A percentile compares a stretch with the other conserved stretches of the same genome.
Evolutionary conservation across 2,329 filamentous ascomycete genomes (phyloP).

Genomic region (Chrysosporium keratinophilum): DNA sequence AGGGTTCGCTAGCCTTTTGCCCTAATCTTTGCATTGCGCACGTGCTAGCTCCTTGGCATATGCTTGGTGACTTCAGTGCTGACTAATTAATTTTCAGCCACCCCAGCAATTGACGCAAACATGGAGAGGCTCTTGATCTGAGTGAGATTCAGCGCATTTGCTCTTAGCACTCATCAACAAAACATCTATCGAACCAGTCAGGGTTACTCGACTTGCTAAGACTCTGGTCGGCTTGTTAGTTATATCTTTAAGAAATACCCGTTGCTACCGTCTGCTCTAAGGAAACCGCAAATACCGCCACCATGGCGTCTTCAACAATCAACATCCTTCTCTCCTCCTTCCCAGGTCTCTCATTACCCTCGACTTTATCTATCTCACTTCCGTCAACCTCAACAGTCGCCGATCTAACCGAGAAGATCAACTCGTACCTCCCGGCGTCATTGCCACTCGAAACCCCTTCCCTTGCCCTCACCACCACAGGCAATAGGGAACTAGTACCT

Average conservation of each 20-base stretch:
- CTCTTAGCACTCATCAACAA: neutral
- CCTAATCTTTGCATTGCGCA: slow-evolving; percentile 11
- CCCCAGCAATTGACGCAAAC: neutral
- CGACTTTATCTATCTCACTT: slow-evolving; percentile 71
- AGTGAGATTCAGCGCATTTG: neutral
- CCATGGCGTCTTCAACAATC: slow-evolving; percentile 37
- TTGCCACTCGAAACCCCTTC: slow-evolving; percentile 40
- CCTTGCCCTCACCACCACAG: slow-evolving; percentile 71
- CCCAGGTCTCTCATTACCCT: slow-evolving; percentile 66
- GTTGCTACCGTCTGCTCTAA: neutral
- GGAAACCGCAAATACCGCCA: neutral
- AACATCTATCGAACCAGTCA: no score
- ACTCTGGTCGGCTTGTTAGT: no score
- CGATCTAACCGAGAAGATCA: slow-evolving; percentile 55
- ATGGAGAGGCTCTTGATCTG: no score
- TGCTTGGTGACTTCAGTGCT: no score
- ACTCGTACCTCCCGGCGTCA: slow-evolving; percentile 50
- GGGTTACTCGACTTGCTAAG: no score
- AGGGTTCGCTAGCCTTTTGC: slow-evolving; percentile 16
- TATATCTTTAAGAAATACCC: no score
- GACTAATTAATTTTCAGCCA: no score
- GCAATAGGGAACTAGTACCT: slow-evolving; percentile 57
- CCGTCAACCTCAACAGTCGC: slow-evolving; percentile 53
- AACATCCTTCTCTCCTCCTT: slow-evolving; percentile 83
- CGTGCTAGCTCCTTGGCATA: slow-evolving; percentile 2